Percentiles rank a stretch among this genome's conserved stretches.
Evolutionary conservation across 2,329 filamentous ascomycete genomes (phyloP).

Genomic region (Triangularia setosa): DNA sequence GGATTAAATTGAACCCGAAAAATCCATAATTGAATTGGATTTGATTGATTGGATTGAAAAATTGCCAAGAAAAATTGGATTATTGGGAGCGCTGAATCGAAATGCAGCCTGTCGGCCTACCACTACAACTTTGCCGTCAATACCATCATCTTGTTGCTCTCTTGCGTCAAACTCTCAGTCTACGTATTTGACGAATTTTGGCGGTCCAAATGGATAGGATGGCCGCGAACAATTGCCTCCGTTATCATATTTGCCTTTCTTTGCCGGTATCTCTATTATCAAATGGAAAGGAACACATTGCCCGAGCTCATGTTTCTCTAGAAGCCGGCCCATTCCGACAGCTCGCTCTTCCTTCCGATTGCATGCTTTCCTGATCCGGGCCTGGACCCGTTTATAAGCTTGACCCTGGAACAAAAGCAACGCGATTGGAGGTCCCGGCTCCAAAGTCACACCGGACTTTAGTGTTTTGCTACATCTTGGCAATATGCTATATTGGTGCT

Average conservation of each 20-base stretch:
- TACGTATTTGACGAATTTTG: not conserved
- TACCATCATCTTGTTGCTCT: not conserved
- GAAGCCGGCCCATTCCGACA: not conserved
- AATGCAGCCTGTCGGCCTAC: not conserved
- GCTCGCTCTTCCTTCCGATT: not conserved
- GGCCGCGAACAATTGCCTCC: not conserved
- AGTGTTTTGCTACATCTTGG: not conserved
- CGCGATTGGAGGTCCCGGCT: not conserved
- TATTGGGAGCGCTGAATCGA: too few species aligned
- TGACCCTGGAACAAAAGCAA: not conserved
- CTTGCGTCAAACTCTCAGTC: not conserved
- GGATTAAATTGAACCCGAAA: too few species aligned
- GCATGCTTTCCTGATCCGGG: not conserved
- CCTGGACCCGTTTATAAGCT: not conserved
- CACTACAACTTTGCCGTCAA: not conserved
- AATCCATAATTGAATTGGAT: too few species aligned
- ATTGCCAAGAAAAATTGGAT: too few species aligned
- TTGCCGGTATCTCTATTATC: not conserved
- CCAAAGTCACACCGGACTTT: not conserved
- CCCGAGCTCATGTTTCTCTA: not conserved
- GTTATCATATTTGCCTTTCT: not conserved
- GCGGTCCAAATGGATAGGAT: not conserved
- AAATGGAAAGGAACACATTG: not conserved
- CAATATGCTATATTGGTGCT: not conserved
- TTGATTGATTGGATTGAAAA: too few species aligned